Conservation (phyloP, 1,284 basidiomycete species). For the Fomitopsis schrenkii region DNA sequence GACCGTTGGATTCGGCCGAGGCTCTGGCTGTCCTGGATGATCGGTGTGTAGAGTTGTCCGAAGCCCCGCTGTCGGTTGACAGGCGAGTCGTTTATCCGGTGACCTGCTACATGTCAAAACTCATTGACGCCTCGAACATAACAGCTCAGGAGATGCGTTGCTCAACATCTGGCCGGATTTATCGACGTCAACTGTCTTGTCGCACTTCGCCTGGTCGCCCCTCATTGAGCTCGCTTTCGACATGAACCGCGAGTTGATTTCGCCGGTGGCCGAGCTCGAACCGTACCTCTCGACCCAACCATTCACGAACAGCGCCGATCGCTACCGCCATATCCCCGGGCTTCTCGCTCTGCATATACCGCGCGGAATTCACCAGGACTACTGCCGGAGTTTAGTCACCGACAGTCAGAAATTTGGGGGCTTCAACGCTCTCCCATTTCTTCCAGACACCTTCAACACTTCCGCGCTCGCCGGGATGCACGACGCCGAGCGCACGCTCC, state of each 20-base stretch:
- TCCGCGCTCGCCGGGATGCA: conserved; percentile 23
- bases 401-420: conserved; percentile 37
- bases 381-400: conserved; percentile 43
- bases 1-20: background rate
- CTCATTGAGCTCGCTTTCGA: conserved; percentile 33
- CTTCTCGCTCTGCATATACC: conserved; percentile 56
- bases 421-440: conserved; percentile 36
- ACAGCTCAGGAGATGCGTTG: conserved; percentile 22
- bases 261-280: conserved; percentile 15
- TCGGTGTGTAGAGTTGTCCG: background rate
- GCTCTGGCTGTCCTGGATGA: no score
- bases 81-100: background rate
- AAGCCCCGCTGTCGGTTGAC: background rate
- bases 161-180: conserved; percentile 34
- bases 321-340: conserved; percentile 27
- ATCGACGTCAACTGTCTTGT: conserved; percentile 32
- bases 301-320: conserved; percentile 9
- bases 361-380: conserved; percentile 51
- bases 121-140: background rate
- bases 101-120: background rate
- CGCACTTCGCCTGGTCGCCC: conserved; percentile 36
- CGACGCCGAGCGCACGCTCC: conserved; percentile 12
- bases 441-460: conserved; percentile 26
- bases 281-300: conserved; percentile 10
- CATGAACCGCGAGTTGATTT: conserved; percentile 30